A percentile compares a stretch with the other conserved stretches of the same genome.
phyloP scores from a whole-genome alignment of 2,329 filamentous ascomycete genomes.

The Chalaropsis ovoidea region DNA sequence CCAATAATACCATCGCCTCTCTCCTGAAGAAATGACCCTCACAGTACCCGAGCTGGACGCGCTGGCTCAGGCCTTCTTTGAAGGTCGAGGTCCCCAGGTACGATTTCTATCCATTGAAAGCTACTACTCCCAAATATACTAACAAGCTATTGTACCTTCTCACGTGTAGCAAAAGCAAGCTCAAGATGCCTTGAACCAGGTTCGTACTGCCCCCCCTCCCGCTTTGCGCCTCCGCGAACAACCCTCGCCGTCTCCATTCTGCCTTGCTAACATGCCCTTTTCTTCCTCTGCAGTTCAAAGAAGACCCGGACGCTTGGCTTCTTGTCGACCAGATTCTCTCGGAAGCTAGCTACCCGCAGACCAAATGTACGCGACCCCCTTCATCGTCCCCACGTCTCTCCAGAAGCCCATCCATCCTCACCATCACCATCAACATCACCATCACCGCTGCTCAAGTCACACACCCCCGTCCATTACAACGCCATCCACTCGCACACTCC shows the following conservation, averaged over 20 bases:
- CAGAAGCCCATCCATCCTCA: background rate
- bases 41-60: constrained; percentile 90
- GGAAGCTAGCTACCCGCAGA: constrained; percentile 86
- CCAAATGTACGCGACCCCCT: constrained; percentile 63
- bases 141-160: constrained; percentile 22
- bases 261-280: constrained; percentile 16
- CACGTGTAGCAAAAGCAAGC: constrained; percentile 79
- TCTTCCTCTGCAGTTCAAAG: constrained; percentile 67
- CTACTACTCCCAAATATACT: constrained; percentile 6
- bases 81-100: constrained; percentile 89
- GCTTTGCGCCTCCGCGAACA: constrained; percentile 16
- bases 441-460: background rate
- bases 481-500: background rate
- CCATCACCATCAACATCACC: background rate
- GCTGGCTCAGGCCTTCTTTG: constrained; percentile 94
- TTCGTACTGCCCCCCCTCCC: constrained; percentile 38
- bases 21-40: constrained; percentile 46
- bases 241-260: constrained; percentile 3
- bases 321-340: constrained; percentile 94
- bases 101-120: constrained; percentile 32
- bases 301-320: constrained; percentile 96
- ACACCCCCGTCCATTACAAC: background rate
- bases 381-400: background rate
- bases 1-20: constrained; percentile 25
- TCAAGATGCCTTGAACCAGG: constrained; percentile 85